phyloP scores from a whole-genome alignment of 2,329 filamentous ascomycete genomes.

The Penicillium hesseltinei region DNA sequence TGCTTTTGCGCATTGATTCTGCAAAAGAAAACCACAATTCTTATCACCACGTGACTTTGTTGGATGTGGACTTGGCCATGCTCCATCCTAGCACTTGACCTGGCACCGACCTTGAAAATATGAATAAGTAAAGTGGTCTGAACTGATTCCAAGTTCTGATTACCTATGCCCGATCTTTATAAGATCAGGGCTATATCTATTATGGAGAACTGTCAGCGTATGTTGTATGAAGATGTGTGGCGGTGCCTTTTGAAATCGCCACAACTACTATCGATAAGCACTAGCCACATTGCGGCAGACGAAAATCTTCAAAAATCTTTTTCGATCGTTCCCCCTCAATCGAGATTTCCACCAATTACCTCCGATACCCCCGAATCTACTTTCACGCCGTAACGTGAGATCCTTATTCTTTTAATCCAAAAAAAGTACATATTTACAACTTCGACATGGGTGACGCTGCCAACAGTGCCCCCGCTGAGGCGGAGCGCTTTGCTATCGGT shows the following conservation, averaged over 20 bases:
- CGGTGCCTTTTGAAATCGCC: constrained; percentile 18
- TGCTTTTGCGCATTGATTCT: neutral
- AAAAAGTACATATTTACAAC: constrained; percentile 12
- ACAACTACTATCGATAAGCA: constrained; percentile 37
- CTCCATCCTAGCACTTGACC: neutral
- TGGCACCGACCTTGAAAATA: neutral
- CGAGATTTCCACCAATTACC: constrained; percentile 21
- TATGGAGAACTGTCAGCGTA: too few species aligned
- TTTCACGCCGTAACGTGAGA: constrained; percentile 19
- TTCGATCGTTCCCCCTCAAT: constrained; percentile 28
- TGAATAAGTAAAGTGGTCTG: neutral
- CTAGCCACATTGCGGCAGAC: constrained; percentile 31
- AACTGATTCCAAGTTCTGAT: too few species aligned
- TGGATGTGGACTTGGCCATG: neutral
- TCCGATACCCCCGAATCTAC: constrained; percentile 17
- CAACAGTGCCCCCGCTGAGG: constrained; percentile 48
- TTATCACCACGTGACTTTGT: constrained; percentile 31
- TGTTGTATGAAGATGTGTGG: neutral
- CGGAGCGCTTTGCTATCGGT: constrained; percentile 72
- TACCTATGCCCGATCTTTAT: neutral
- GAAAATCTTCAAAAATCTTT: constrained; percentile 39
- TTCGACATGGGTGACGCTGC: constrained; percentile 53
- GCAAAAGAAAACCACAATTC: constrained; percentile 19
- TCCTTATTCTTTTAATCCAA: constrained; percentile 9
- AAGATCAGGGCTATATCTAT: neutral